Conservation (phyloP, 192 early-diverging fungal species). For the Backusella westeae region DNA sequence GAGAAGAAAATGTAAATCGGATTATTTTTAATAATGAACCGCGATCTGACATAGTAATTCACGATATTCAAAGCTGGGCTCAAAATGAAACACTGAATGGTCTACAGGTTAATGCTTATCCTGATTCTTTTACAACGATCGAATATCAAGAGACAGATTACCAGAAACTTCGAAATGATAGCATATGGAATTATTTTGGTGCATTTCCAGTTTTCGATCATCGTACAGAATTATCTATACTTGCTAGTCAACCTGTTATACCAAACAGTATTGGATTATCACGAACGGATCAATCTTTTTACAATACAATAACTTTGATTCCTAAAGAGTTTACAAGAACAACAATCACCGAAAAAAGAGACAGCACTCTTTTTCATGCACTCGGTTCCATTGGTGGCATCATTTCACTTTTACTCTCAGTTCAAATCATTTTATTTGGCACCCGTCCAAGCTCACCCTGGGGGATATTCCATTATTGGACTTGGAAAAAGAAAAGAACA, state of each 20-base stretch:
- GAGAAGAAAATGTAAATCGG: not conserved
- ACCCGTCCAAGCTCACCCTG: not conserved
- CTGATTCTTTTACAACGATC: not conserved
- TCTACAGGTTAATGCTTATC: not conserved
- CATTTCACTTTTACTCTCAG: not conserved
- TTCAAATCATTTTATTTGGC: constrained; percentile 13
- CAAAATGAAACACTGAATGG: not conserved
- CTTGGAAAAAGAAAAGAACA: not conserved
- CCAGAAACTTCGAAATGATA: not conserved
- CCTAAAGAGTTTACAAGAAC: not conserved
- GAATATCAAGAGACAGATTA: not conserved
- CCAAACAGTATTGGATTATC: too few species aligned
- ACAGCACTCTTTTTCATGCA: not conserved
- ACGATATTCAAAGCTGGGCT: not conserved
- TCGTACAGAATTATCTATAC: not conserved
- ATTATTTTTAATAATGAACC: not conserved
- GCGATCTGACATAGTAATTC: not conserved
- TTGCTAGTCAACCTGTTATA: not conserved
- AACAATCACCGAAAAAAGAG: constrained; percentile 8
- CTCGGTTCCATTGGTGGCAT: constrained; percentile 16
- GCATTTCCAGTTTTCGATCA: not conserved
- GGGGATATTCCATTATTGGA: not conserved
- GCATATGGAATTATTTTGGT: not conserved
- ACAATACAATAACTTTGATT: not conserved
- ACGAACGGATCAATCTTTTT: not conserved